These are phyloP conservation scores for Tetrapisispora namnaoensis DNA, from an alignment of 805 yeast genomes.

Conservation along the genomic window DNA sequence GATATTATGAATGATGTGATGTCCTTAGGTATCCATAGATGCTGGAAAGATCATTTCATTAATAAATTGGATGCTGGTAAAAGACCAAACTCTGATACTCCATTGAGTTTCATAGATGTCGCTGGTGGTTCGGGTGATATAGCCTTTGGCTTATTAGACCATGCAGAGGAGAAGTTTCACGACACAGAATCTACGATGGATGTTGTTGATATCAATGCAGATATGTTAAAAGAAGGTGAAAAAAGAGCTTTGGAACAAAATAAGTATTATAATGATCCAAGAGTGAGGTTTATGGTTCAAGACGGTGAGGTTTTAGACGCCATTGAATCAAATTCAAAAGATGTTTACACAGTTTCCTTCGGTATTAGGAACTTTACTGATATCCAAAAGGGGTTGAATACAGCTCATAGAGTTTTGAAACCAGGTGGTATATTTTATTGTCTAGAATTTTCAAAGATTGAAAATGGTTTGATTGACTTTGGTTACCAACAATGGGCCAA, in stretches of 20 bases:
- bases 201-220: conserved; percentile 89
- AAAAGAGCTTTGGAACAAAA: conserved; percentile 55
- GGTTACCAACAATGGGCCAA: conserved; percentile 84
- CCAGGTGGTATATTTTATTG: conserved; percentile 99
- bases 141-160: conserved; percentile 89
- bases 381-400: conserved; percentile 82
- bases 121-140: conserved; percentile 99
- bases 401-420: conserved; percentile 92
- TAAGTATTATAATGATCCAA: conserved; percentile 39
- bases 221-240: conserved; percentile 90
- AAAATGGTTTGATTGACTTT: conserved; percentile 63
- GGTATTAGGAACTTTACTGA: conserved; percentile 96
- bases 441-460: conserved; percentile 87
- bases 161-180: conserved; percentile 68
- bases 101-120: conserved; percentile 83
- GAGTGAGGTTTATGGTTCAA: conserved; percentile 78
- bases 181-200: conserved; percentile 77
- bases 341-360: conserved; percentile 91
- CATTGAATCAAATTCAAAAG: conserved; percentile 80
- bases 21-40: conserved; percentile 90
- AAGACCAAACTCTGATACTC: conserved; percentile 71
- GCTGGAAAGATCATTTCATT: conserved; percentile 91
- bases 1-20: conserved; percentile 97
- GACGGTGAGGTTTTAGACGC: conserved; percentile 85
- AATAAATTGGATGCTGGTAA: conserved; percentile 84